Percentiles rank a stretch among this genome's conserved stretches.
phyloP scores from a whole-genome alignment of 495 filamentous ascomycete genomes.

The Xylaria longipes region DNA sequence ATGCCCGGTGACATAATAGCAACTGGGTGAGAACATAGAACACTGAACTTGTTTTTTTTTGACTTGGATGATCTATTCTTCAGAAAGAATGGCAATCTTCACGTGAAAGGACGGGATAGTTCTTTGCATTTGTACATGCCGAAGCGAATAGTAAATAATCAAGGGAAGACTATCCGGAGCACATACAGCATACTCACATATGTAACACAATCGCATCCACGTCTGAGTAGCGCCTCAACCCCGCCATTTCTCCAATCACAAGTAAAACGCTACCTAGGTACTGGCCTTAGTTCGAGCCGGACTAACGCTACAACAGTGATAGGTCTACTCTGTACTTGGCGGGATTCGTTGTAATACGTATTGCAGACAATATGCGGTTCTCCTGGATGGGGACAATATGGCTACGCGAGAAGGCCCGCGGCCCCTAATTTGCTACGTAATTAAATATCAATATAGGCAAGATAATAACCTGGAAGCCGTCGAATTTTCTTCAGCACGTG shows the following conservation, averaged over 20 bases:
- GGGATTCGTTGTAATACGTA: not conserved
- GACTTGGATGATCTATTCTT: not conserved
- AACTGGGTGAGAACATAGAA: not conserved
- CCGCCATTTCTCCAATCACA: conserved; percentile 11
- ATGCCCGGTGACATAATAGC: conserved; percentile 16
- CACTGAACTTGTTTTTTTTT: not conserved
- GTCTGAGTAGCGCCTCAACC: conserved; percentile 6
- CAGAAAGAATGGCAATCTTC: not conserved
- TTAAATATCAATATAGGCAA: conserved; percentile 8
- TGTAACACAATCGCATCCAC: not conserved
- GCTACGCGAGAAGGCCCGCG: not conserved
- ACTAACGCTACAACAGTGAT: not conserved
- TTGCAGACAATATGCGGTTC: not conserved
- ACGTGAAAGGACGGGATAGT: not conserved
- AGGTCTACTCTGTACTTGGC: not conserved
- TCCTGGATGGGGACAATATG: not conserved
- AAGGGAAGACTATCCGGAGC: not conserved
- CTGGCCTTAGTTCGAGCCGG: not conserved
- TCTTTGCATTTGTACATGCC: not conserved
- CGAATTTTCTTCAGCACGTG: conserved; percentile 9
- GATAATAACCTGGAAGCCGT: conserved; percentile 10
- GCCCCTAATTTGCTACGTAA: conserved; percentile 4
- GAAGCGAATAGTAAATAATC: not conserved
- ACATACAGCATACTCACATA: not conserved
- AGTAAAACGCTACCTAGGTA: not conserved